A percentile compares a stretch with the other conserved stretches of the same genome.
Evolutionary conservation across 371 early-diverging fungal genomes (phyloP).

Genomic region (Mortierella polycephala): DNA sequence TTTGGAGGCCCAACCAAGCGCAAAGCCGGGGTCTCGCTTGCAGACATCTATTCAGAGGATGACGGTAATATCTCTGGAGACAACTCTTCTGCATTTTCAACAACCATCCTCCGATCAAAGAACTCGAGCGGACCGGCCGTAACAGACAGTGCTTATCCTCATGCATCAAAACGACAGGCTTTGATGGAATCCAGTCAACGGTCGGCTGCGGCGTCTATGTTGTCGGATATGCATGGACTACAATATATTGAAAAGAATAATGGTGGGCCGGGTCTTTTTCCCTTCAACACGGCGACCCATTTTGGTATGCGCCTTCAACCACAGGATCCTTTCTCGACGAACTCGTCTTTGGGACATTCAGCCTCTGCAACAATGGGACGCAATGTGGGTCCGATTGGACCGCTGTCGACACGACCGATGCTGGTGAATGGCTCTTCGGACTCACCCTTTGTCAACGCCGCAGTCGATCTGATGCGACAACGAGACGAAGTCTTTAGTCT

Average conservation of each 20-base stretch:
- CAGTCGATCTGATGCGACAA: conserved; percentile 26
- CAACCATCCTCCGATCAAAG: conserved; percentile 4
- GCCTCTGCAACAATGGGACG: conserved; percentile 1
- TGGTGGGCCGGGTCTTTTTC: background rate
- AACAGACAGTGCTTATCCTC: too few species aligned
- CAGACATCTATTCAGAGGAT: conserved; percentile 35
- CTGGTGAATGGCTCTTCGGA: background rate
- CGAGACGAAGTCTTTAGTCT: conserved; percentile 37
- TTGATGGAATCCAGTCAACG: conserved; percentile 12
- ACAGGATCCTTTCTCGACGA: too few species aligned
- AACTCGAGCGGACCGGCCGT: too few species aligned
- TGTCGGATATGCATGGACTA: conserved; percentile 4
- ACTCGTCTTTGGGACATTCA: too few species aligned
- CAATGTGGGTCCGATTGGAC: conserved; percentile 11
- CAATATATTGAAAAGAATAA: conserved; percentile 3
- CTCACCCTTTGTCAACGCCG: conserved; percentile 4
- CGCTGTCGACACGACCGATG: background rate
- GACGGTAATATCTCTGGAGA: conserved; percentile 3
- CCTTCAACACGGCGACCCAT: conserved; percentile 1
- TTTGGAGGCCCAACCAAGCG: conserved; percentile 10
- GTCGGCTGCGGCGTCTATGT: background rate
- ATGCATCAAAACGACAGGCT: too few species aligned
- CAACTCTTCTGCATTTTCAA: conserved; percentile 9
- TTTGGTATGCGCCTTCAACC: too few species aligned
- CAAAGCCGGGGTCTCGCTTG: conserved; percentile 25